Base-by-base conservation (phyloP, 1,284 basidiomycete species). In the Ganoderma lucidum region DNA sequence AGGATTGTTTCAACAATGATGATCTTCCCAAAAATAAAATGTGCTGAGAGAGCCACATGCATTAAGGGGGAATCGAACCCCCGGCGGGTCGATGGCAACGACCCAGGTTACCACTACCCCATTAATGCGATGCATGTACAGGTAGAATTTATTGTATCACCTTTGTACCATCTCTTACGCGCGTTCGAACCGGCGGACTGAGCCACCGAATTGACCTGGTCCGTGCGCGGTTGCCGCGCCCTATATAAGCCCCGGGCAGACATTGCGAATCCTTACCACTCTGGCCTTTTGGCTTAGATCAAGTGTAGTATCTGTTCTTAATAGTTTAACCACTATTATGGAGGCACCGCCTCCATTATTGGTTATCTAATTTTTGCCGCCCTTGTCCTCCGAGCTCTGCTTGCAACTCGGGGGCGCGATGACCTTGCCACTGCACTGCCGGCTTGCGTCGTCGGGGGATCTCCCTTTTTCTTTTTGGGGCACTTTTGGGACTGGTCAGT, bases 261-360 rank as follows among this genome's bases (percentile, higher is more conserved):
- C 67, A 51, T 62, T 44, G 1, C 37, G 66, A 70, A 64, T 76
- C 76, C 73, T 75, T 84, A 92, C 90, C 91, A 92, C 92, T 95
- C 90, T 94, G 93, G 90, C 93, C 93, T 92, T 93, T 93, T 93
- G 93, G 93, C 91, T 94, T 95, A 93, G 93, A 94, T 93, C 93
- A 95, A 94, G 93, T 95, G 93, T 95, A 94, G 93, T 94, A 94
- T 93, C 90, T 93, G 91, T 93, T 92, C 91, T 93, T 92, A 90
- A 90, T 89, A 89, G 88, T 88, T 89, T 89, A 90, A 89, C 87
- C 87, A 88, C 88, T 90, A 89, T 89, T 89, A 89, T 83, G 81
- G 77, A 76, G 81, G 80, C 75, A 76, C 75, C 72, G 74, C 75
- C 74, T 69, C 70, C 73, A 76, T 77, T 75, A 66, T 76, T 76